phyloP scores from a whole-genome alignment of 441 rosid genomes.

The Populus hybrid region DNA sequence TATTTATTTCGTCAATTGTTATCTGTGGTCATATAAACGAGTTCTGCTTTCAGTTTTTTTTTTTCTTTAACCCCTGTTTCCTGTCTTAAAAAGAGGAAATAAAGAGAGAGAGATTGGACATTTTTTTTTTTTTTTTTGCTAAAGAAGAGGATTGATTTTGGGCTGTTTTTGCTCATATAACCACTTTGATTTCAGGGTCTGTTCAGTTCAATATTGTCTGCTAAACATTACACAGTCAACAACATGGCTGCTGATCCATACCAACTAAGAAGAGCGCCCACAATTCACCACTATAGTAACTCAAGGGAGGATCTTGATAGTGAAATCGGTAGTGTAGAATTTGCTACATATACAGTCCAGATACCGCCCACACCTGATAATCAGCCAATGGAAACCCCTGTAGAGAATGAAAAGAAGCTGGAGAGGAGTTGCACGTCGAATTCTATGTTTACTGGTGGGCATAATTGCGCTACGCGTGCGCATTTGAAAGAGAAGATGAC shows the following conservation, averaged over 20 bases:
- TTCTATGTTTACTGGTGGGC: conserved; percentile 45
- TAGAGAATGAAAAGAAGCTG: conserved; percentile 2
- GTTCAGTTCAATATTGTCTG: conserved; percentile 5
- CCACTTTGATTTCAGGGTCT: not conserved
- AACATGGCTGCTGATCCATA: conserved; percentile 36
- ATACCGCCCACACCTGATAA: conserved; percentile 69
- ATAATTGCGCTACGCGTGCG: conserved; percentile 34
- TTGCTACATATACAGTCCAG: conserved; percentile 42
- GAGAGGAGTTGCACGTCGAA: conserved; percentile 22
- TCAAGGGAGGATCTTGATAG: conserved; percentile 24
- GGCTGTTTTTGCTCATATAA: not conserved
- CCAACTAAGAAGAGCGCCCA: conserved; percentile 21
- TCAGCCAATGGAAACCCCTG: conserved; percentile 30
- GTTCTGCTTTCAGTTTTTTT: not conserved
- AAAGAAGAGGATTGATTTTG: not conserved
- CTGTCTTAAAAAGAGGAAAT: not conserved
- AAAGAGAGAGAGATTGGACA: not conserved
- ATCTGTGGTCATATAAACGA: not conserved
- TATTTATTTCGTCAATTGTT: not conserved
- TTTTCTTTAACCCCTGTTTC: not conserved
- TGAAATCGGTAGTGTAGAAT: conserved; percentile 37
- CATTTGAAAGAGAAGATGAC: conserved; percentile 32
- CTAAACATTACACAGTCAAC: not conserved
- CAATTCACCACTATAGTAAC: conserved; percentile 39
- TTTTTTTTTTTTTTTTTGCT: too few species aligned